Evolutionary conservation across 192 early-diverging fungal genomes (phyloP).

Genomic region (Pilaira anomala): DNA sequence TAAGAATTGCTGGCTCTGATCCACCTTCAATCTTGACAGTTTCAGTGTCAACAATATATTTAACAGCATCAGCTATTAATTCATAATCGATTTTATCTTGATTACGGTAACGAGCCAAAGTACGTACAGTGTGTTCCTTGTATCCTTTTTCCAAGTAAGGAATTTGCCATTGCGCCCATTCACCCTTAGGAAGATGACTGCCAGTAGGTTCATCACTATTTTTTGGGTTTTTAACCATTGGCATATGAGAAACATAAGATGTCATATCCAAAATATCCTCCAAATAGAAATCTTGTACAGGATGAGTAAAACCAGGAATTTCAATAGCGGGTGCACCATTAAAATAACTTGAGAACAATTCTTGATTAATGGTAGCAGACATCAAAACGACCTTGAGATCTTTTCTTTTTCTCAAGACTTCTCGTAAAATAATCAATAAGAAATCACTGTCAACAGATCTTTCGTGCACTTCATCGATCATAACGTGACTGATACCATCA

Average conservation of each 20-base stretch:
- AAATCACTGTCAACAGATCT: conserved; percentile 74
- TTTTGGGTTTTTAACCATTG: conserved; percentile 4
- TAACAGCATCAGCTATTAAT: conserved; percentile 54
- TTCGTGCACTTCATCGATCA: conserved; percentile 85
- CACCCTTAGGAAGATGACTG: background rate
- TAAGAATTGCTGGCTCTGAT: conserved; percentile 53
- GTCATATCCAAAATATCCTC: conserved; percentile 67
- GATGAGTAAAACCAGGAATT: conserved; percentile 77
- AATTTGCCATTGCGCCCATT: conserved; percentile 43
- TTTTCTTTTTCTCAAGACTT: conserved; percentile 47
- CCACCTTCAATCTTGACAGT: conserved; percentile 38
- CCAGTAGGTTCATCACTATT: conserved; percentile 22
- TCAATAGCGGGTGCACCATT: conserved; percentile 54
- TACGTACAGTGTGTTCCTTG: conserved; percentile 35
- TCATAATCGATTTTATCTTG: conserved; percentile 61
- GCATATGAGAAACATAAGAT: conserved; percentile 46
- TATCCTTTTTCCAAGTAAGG: conserved; percentile 39
- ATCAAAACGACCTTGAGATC: conserved; percentile 68
- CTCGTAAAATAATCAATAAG: conserved; percentile 61
- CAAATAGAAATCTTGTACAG: conserved; percentile 64
- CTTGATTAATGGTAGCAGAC: conserved; percentile 74
- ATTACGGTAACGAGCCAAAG: conserved; percentile 35
- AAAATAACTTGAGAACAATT: conserved; percentile 61
- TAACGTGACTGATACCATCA: conserved; percentile 64
- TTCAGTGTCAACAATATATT: conserved; percentile 55